Percentiles rank a stretch among this genome's conserved stretches.
phyloP scores from a whole-genome alignment of 2,329 filamentous ascomycete genomes.

The Arthrinium phaeospermum region DNA sequence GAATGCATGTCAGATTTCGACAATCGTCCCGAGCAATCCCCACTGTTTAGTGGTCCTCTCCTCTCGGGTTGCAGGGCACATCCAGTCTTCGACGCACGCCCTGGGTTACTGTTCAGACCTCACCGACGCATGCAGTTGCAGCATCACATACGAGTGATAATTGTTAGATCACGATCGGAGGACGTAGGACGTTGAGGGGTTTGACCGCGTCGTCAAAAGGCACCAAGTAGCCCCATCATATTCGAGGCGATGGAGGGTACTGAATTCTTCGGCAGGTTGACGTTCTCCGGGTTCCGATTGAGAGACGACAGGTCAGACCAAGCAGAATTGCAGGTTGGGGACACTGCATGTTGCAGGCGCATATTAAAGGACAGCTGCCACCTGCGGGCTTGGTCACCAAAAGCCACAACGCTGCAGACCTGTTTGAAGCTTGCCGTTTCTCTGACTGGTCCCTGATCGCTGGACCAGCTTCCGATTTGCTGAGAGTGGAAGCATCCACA shows the following conservation, averaged over 20 bases:
- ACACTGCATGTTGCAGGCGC: background rate
- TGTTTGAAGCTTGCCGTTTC: constrained; percentile 11
- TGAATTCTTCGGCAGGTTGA: background rate
- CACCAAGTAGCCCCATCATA: background rate
- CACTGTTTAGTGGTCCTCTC: background rate
- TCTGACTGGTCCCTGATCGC: constrained; percentile 16
- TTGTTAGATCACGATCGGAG: no score
- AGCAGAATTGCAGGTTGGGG: background rate
- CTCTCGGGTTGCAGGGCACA: background rate
- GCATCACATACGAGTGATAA: background rate
- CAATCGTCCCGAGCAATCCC: background rate
- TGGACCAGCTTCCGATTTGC: constrained; percentile 15
- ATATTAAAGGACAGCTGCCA: background rate
- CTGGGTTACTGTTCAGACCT: background rate
- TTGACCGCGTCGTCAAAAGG: background rate
- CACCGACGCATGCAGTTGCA: background rate
- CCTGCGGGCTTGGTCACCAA: background rate
- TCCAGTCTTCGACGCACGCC: background rate
- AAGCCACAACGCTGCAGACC: background rate
- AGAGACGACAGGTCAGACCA: background rate
- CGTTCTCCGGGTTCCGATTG: background rate
- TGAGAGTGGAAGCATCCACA: background rate
- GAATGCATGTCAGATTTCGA: background rate
- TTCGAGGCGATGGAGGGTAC: background rate
- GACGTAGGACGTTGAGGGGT: background rate